Percentiles rank a stretch among this genome's conserved stretches.
phyloP scores from a whole-genome alignment of 2,329 filamentous ascomycete species.

The Aspergillus sp. region DNA sequence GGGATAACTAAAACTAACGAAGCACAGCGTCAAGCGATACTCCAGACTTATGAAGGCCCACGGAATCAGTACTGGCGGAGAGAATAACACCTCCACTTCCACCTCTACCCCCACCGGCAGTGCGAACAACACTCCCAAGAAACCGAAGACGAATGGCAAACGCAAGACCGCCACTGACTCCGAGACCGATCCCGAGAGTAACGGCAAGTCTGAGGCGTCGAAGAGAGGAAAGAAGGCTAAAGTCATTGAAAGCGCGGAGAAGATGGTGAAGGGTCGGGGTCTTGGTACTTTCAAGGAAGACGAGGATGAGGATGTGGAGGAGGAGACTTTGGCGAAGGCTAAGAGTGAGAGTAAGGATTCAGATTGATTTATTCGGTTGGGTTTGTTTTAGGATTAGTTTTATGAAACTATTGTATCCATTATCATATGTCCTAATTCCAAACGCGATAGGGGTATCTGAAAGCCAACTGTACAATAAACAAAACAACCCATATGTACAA shows the following conservation, averaged over 20 bases:
- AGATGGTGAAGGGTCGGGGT: neutral
- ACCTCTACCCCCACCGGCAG: slow-evolving; percentile 8
- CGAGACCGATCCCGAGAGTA: neutral
- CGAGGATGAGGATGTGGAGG: neutral
- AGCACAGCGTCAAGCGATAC: slow-evolving; percentile 58
- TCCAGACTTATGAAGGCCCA: slow-evolving; percentile 59
- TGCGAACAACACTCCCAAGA: slow-evolving; percentile 3
- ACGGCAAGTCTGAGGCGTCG: slow-evolving; percentile 1
- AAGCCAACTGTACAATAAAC: neutral
- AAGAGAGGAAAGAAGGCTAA: slow-evolving; percentile 13
- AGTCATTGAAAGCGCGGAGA: slow-evolving; percentile 8
- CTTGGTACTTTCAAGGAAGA: neutral
- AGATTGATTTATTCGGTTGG: neutral
- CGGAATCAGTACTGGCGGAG: slow-evolving; percentile 35
- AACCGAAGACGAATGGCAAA: slow-evolving; percentile 10
- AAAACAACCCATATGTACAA: neutral
- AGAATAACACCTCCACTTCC: slow-evolving; percentile 10
- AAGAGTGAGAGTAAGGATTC: neutral
- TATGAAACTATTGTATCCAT: neutral
- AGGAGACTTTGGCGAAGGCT: neutral
- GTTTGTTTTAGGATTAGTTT: neutral
- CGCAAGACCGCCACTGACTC: neutral
- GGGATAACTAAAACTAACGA: neutral
- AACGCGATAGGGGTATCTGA: neutral
- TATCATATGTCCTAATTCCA: neutral